Conservation (phyloP, 306 rosid species). For the Adenanthera pavonina region DNA sequence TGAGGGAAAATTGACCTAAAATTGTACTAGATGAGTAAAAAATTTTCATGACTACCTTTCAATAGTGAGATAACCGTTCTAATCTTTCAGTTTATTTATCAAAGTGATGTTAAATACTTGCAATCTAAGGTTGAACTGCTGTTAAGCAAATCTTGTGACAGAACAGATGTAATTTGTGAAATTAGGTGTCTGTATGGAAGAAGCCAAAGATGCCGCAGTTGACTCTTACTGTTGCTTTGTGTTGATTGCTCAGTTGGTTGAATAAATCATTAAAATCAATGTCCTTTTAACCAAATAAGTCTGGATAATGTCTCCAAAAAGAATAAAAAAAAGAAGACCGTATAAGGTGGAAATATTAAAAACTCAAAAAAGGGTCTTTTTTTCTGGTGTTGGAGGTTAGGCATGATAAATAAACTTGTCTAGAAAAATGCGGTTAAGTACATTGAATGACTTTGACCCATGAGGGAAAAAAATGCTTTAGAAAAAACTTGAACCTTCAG, state of each 20-base stretch:
- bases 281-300: not conserved
- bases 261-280: constrained; percentile 4
- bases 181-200: not conserved
- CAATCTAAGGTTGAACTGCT: constrained; percentile 1
- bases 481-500: constrained; percentile 10
- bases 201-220: constrained; percentile 11
- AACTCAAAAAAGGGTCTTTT: not conserved
- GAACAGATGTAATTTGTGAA: not conserved
- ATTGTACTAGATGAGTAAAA: not conserved
- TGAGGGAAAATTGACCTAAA: not conserved
- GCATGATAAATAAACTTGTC: not conserved
- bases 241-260: constrained; percentile 27
- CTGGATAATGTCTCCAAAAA: not conserved
- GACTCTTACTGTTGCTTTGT: not conserved
- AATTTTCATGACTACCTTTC: not conserved
- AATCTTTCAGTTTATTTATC: not conserved
- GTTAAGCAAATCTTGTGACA: not conserved
- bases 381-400: constrained; percentile 12
- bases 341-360: not conserved
- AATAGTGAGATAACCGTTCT: not conserved
- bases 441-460: constrained; percentile 19
- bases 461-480: not conserved
- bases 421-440: constrained; percentile 15
- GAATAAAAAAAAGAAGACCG: not conserved
- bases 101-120: not conserved